Evolutionary conservation across 2,329 filamentous ascomycete genomes (phyloP), one percentile per base, ranked within the genome.

Genomic region (Talaromyces sp.): DNA sequence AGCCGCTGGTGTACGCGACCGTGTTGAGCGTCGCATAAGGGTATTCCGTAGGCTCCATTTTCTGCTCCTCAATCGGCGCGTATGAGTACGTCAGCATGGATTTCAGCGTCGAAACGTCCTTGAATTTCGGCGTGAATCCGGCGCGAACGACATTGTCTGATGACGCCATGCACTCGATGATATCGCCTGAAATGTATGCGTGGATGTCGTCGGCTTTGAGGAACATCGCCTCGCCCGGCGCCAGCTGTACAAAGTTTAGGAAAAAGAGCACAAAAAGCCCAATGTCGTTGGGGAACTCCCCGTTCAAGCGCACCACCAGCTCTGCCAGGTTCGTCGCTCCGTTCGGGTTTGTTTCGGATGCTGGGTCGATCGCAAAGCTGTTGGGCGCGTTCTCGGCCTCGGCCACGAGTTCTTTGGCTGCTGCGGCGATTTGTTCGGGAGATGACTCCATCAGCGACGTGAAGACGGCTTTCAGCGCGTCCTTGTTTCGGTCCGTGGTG

Each of bases 101-200:
- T 36, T 93, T 92, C 11, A 99, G 82, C 0, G 92, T 98, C 59
- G 87, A 79, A 25, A 98, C 91, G 69, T 99, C 95, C 80, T 98
- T 97, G 84, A 96, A 99, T 75, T 99, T 99, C 60, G 95, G 95
- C 0, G 95, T 99, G 77, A 99, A 95, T 51, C 95, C 95, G 0
- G 95, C 95, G 60, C 95, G 92, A 57, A 99, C 93, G 39, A 99
- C 95, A 67, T 99, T 99, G 83, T 99, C 95, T n/a, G 91, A 96
- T 9, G 92, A 89, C 0, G 95, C 95, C 95, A 99, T 99, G 81
- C 95, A 99, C 78, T 99, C 95, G 73, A 99, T 92, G 68, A 99
- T 96, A 72, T 99, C 93, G 36, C 78, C 78, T 5, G 77, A 80
- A 52, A 80, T 78, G 61, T 99, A 99, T 55, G 95, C 95, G 75